These are phyloP conservation scores for Apophysomyces ossiformis DNA, from an alignment of 371 early-diverging fungal genomes.

Conservation along the genomic window DNA sequence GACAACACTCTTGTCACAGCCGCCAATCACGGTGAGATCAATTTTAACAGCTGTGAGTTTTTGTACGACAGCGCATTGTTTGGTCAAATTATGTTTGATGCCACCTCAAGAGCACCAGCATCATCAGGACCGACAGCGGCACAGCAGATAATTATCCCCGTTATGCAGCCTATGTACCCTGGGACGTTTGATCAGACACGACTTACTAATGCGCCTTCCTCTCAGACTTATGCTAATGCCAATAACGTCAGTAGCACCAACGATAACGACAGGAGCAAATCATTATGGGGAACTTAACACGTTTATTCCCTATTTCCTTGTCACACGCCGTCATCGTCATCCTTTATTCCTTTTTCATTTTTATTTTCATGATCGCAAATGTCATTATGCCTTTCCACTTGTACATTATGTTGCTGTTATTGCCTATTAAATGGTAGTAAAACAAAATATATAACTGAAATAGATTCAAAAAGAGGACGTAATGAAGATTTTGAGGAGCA, in stretches of 20 bases:
- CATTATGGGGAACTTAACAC: slow-evolving; percentile 1
- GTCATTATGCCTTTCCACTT: not conserved
- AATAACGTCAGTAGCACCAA: not conserved
- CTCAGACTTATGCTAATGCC: slow-evolving; percentile 1
- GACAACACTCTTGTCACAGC: not conserved
- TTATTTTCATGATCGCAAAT: not conserved
- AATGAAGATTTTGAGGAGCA: too few species aligned
- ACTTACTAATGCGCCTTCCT: not conserved
- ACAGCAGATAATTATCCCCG: not conserved
- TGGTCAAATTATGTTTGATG: slow-evolving; percentile 56
- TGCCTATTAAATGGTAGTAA: too few species aligned
- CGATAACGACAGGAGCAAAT: not conserved
- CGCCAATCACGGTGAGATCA: slow-evolving; percentile 24
- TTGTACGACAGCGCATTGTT: slow-evolving; percentile 48
- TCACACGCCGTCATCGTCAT: not conserved
- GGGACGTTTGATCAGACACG: slow-evolving; percentile 1
- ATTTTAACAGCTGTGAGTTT: slow-evolving; percentile 50
- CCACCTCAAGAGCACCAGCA: slow-evolving; percentile 1
- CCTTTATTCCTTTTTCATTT: not conserved
- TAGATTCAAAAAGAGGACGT: too few species aligned
- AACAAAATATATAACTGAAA: too few species aligned
- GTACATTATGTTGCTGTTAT: not conserved
- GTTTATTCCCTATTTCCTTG: not conserved
- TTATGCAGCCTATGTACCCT: slow-evolving; percentile 1
- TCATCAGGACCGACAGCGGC: not conserved